A percentile compares a stretch with the other conserved stretches of the same genome.
Conservation (phyloP, 2,329 filamentous ascomycete genomes). For the Colletotrichum simmondsii region DNA sequence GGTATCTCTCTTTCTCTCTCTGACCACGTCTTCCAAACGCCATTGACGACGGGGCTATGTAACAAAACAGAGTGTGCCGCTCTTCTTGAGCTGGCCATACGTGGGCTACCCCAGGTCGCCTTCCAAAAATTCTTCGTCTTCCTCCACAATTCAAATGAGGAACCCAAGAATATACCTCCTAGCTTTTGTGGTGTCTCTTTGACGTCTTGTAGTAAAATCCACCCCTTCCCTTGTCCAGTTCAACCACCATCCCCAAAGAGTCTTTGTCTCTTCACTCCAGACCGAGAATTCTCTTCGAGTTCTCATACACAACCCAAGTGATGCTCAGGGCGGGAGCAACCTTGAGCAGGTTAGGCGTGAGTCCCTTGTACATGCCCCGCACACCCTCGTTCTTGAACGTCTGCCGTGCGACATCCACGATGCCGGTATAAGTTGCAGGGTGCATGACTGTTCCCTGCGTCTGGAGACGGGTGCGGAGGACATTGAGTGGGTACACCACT, state of each 20-base stretch:
- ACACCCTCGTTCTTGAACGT: constrained; percentile 87
- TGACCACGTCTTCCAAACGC: constrained; percentile 27
- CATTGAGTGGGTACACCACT: constrained; percentile 95
- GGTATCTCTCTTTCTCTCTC: constrained; percentile 23
- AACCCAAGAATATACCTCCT: background rate
- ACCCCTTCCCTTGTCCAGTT: constrained; percentile 2
- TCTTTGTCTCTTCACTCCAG: constrained; percentile 51
- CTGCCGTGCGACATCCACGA: constrained; percentile 86
- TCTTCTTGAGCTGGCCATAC: background rate
- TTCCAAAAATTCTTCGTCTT: background rate
- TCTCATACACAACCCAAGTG: constrained; percentile 93
- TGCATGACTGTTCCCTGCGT: constrained; percentile 95
- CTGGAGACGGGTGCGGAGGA: constrained; percentile 90
- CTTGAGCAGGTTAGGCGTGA: constrained; percentile 95
- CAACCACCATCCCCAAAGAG: background rate
- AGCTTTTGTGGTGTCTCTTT: background rate
- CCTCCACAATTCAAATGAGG: background rate
- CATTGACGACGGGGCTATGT: constrained; percentile 18
- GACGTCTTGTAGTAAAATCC: background rate
- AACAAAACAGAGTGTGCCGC: constrained; percentile 20
- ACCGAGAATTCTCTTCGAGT: constrained; percentile 79
- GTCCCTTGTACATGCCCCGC: constrained; percentile 90
- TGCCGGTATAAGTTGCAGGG: constrained; percentile 88
- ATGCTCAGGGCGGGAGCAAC: constrained; percentile 96
- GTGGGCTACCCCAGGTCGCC: constrained; percentile 3